A percentile compares a stretch with the other conserved stretches of the same genome.
These are phyloP conservation scores for Arthroderma sp. DNA, from an alignment of 2,329 filamentous ascomycete species.

Conservation along the genomic window DNA sequence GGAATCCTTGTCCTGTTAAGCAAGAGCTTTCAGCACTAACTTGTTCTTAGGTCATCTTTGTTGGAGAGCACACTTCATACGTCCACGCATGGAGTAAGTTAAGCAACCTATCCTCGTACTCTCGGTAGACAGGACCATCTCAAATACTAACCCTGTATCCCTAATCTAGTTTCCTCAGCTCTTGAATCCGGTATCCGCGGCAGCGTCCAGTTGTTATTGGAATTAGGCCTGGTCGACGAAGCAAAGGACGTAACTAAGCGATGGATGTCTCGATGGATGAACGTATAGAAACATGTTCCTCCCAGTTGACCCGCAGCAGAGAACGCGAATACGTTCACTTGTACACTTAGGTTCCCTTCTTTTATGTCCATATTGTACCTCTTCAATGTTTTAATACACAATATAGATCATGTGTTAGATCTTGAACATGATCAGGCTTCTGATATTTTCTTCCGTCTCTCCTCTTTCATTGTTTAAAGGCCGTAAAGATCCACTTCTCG, in stretches of 20 bases:
- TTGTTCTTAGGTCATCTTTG: constrained; percentile 22
- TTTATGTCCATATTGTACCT: too few relatives aligned
- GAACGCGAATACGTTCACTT: too few relatives aligned
- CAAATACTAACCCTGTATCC: neutral
- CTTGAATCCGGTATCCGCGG: constrained; percentile 19
- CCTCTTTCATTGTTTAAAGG: too few relatives aligned
- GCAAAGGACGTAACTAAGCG: constrained; percentile 49
- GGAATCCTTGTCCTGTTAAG: constrained; percentile 8
- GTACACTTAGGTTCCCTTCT: too few relatives aligned
- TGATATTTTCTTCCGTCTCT: too few relatives aligned
- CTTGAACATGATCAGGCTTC: too few relatives aligned
- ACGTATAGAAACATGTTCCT: too few relatives aligned
- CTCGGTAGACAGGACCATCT: neutral
- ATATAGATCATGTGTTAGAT: too few relatives aligned
- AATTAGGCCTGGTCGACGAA: constrained; percentile 54
- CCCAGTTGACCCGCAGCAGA: too few relatives aligned
- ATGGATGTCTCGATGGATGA: constrained; percentile 55
- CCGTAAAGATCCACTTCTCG: too few relatives aligned
- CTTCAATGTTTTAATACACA: too few relatives aligned
- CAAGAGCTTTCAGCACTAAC: constrained; percentile 12
- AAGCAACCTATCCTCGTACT: too few relatives aligned
- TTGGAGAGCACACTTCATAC: constrained; percentile 24
- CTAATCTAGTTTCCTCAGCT: neutral
- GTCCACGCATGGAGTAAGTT: constrained; percentile 22
- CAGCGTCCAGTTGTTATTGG: constrained; percentile 19